Conservation (phyloP, 2,329 filamentous ascomycete species). For the Trichoderma lentiforme region DNA sequence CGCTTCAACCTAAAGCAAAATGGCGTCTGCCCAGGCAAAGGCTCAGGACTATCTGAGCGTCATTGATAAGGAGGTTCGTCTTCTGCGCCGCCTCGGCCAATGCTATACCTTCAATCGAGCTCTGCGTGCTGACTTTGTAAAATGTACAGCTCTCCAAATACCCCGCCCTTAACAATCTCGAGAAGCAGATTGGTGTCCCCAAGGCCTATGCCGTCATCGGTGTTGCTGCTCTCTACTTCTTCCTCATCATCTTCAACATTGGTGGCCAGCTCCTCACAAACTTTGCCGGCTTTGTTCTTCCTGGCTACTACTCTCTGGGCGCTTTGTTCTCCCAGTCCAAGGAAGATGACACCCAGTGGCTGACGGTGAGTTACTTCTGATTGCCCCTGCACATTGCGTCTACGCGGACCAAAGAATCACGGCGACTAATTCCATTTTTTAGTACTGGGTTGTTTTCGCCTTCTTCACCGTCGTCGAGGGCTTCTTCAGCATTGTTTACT, state of each 20-base stretch:
- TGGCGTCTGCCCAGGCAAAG: conserved; percentile 73
- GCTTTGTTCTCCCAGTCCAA: conserved; percentile 71
- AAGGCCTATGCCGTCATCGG: conserved; percentile 83
- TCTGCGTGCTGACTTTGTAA: conserved; percentile 24
- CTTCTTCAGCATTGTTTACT: conserved; percentile 80
- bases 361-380: conserved; percentile 54
- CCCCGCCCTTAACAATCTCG: conserved; percentile 76
- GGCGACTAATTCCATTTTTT: conserved; percentile 32
- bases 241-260: conserved; percentile 90
- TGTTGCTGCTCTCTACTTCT: conserved; percentile 75
- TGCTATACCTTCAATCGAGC: conserved; percentile 11
- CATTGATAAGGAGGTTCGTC: conserved; percentile 77
- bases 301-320: conserved; percentile 78
- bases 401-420: conserved; percentile 3
- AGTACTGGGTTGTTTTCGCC: conserved; percentile 87
- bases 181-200: conserved; percentile 77
- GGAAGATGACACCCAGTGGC: conserved; percentile 77
- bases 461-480: conserved; percentile 82
- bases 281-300: conserved; percentile 77
- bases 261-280: conserved; percentile 86
- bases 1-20: conserved; percentile 38
- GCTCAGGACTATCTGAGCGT: conserved; percentile 72
- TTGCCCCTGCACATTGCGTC: not conserved
- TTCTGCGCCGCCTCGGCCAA: not conserved
- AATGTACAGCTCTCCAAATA: conserved; percentile 74